Percentiles rank a stretch among this genome's conserved stretches.
phyloP scores from a whole-genome alignment of 305 asterid genomes.

The Plantago coronopus region DNA sequence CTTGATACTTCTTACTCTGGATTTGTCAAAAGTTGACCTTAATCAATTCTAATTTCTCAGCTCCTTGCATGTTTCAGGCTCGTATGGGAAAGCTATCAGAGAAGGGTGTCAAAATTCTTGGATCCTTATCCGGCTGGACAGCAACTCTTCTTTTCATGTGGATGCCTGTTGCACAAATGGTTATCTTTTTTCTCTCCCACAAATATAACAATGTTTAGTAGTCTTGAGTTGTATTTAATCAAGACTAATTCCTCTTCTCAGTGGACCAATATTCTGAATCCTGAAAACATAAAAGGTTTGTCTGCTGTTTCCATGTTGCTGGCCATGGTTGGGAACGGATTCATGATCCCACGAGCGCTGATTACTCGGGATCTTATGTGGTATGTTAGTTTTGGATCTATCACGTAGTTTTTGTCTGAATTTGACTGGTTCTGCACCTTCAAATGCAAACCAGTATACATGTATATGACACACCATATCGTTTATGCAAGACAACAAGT shows the following conservation, averaged over 20 bases:
- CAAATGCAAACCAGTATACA: neutral
- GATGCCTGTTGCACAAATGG: constrained; percentile 70
- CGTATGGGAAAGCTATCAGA: constrained; percentile 54
- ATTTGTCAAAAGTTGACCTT: constrained; percentile 6
- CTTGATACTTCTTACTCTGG: neutral
- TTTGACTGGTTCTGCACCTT: constrained; percentile 7
- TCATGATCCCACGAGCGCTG: constrained; percentile 93
- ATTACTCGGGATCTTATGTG: constrained; percentile 91
- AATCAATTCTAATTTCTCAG: neutral
- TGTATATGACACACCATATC: neutral
- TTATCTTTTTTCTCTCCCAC: constrained; percentile 16
- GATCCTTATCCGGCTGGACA: constrained; percentile 57
- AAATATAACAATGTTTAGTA: neutral
- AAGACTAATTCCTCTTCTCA: constrained; percentile 29
- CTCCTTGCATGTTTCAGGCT: constrained; percentile 36
- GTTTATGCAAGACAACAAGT: neutral
- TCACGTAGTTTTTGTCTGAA: neutral
- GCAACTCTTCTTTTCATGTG: constrained; percentile 74
- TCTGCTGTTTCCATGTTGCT: constrained; percentile 91
- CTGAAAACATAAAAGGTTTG: constrained; percentile 80
- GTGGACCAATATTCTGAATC: constrained; percentile 92
- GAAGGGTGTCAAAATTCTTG: constrained; percentile 39
- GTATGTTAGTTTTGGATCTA: constrained; percentile 35
- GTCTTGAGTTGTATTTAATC: constrained; percentile 6
- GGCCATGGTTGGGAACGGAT: constrained; percentile 92